Percentiles rank a stretch among this genome's conserved stretches.
Evolutionary conservation across 768 basidiomycete species (phyloP).

Genomic region (Hygrophorus russula): DNA sequence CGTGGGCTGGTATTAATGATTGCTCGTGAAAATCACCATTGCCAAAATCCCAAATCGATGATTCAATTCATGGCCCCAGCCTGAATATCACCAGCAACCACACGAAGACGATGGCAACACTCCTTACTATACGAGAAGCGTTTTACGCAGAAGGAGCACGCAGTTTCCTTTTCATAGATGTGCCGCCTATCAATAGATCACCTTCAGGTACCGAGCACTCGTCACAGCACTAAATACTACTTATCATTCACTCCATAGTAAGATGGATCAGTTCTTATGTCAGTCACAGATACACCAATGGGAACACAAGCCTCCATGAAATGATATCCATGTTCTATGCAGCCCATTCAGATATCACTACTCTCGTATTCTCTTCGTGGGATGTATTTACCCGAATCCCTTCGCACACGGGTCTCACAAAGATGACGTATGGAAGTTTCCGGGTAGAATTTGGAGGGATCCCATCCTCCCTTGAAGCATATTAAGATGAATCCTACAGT

Average conservation of each 20-base stretch:
- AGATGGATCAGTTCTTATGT: neutral
- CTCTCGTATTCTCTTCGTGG: conserved; percentile 38
- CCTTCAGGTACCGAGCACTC: conserved; percentile 26
- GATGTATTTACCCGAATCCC: conserved; percentile 31
- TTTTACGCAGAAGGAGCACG: conserved; percentile 39
- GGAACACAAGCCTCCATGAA: conserved; percentile 34
- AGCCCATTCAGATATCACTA: conserved; percentile 31
- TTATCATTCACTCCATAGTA: neutral
- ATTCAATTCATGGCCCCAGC: conserved; percentile 10
- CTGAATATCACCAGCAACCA: conserved; percentile 13
- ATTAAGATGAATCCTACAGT: no score
- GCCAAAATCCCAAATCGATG: neutral
- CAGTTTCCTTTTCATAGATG: conserved; percentile 49
- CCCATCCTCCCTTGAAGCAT: conserved; percentile 45
- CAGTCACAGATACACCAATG: conserved; percentile 16
- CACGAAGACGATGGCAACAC: conserved; percentile 26
- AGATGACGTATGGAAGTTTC: conserved; percentile 19
- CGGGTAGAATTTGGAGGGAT: conserved; percentile 40
- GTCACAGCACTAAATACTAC: no score
- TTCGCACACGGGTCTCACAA: conserved; percentile 24
- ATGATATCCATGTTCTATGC: conserved; percentile 23
- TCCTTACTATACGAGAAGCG: conserved; percentile 24
- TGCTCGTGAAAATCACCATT: conserved; percentile 30
- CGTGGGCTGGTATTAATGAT: conserved; percentile 63
- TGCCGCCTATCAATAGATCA: conserved; percentile 42